Conservation (phyloP, 1,139 yeast species). For the Pichia inconspicua region DNA sequence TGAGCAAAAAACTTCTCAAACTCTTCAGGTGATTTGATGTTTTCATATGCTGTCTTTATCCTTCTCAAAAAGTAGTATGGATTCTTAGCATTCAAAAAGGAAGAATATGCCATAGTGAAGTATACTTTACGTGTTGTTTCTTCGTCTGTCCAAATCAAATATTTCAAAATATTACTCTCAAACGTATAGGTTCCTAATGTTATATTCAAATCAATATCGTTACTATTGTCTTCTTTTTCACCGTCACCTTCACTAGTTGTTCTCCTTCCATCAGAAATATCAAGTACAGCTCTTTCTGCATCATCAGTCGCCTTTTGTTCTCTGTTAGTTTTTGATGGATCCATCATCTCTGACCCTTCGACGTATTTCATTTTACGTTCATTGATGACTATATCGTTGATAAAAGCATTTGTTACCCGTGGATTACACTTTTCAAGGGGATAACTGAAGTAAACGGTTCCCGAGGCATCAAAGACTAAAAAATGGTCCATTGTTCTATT, state of each 20-base stretch:
- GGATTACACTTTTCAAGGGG: slow-evolving; percentile 37
- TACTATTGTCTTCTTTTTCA: slow-evolving; percentile 10
- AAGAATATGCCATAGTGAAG: slow-evolving; percentile 29
- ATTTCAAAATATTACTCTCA: slow-evolving; percentile 29
- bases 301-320: slow-evolving; percentile 15
- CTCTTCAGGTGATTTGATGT: slow-evolving; percentile 17
- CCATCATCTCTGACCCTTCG: slow-evolving; percentile 18
- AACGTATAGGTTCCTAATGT: slow-evolving; percentile 28
- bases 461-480: slow-evolving; percentile 48
- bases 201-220: slow-evolving; percentile 9
- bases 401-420: slow-evolving; percentile 40
- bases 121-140: slow-evolving; percentile 19
- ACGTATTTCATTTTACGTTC: slow-evolving; percentile 31
- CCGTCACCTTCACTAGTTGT: slow-evolving; percentile 4
- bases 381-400: slow-evolving; percentile 43
- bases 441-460: slow-evolving; percentile 48
- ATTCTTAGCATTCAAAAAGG: slow-evolving; percentile 27
- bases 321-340: neutral
- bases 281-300: slow-evolving; percentile 9
- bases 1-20: slow-evolving; percentile 24
- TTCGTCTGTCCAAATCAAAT: slow-evolving; percentile 20
- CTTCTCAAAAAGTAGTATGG: slow-evolving; percentile 29
- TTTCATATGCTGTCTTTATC: slow-evolving; percentile 22
- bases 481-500: slow-evolving; percentile 41
- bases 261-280: slow-evolving; percentile 6